Base-by-base conservation (phyloP, 345 rosid species). In the Euphorbia lathyris region DNA sequence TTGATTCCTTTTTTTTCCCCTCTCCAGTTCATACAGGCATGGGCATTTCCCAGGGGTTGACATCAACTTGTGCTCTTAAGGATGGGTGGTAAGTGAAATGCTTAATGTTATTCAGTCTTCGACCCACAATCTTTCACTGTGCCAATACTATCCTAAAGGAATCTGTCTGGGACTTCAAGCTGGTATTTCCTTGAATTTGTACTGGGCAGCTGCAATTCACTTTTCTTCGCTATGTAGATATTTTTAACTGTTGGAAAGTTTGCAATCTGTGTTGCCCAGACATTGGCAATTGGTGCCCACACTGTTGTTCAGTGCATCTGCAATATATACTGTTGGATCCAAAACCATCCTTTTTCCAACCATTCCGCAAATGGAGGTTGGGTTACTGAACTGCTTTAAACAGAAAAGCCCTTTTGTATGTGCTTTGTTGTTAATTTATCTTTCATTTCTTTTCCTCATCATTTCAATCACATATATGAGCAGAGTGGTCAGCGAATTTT, bases 21-120 rank as follows among this genome's bases (percentile, higher is more conserved):
- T 71, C 42, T 30, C 40, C 87, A 83, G 87, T 58, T 80, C 65
- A 74, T 80, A 66, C 58, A 61, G 82, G 66, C 71, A 77, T 56
- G 63, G 69, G 82, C 76, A 76, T 76, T 74, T 74, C 69, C 74
- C 67, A 70, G 78, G 56, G 81, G 65, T 73, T 77, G 48, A 58
- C 68, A 59, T 76, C 78, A 74, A 81, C 84, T 70, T 63, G 63
- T 70, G 77, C 75, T 59, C 42, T 69, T 45, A 66, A 67, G 80
- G 80, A 71, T 72, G 80, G 83, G 85, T 80, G 85, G 90, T 82
- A 78, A 74, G 85, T 73, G 83, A 81, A 80, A 77, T 76, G 78
- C 72, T 76, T 65, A 73, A 72, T 79, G 76, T 70, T 56, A 77
- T 82, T 68, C 82, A 52, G 80, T 78, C 75, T 82, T 79, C 76